A percentile compares a stretch with the other conserved stretches of the same genome.
Conservation (phyloP, 2,329 filamentous ascomycete genomes). For the Pestalotiopsis sp. region DNA sequence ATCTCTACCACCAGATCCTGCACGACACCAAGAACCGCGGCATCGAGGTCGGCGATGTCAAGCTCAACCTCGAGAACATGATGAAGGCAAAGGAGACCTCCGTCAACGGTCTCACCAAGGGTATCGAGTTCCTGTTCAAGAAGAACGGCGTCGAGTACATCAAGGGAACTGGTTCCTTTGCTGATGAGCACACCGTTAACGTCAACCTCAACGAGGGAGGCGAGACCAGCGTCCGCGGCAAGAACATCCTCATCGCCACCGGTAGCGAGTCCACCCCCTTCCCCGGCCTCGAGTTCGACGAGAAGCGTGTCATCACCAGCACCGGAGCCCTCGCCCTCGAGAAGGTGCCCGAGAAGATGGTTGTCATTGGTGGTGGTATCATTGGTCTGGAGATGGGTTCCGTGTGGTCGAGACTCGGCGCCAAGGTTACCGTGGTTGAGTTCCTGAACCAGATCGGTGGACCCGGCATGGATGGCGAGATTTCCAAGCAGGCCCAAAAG, state of each 20-base stretch:
- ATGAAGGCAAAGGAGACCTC: constrained; percentile 99
- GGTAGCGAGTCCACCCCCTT: constrained; percentile 95
- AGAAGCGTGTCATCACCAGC: constrained; percentile 96
- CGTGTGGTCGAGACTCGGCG: constrained; percentile 92
- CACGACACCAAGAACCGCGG: constrained; percentile 97
- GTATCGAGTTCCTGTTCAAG: constrained; percentile 97
- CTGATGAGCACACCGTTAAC: constrained; percentile 88
- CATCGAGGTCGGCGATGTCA: constrained; percentile 96
- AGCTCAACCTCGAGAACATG: constrained; percentile 91
- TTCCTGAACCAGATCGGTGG: constrained; percentile 96
- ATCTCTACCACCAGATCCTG: constrained; percentile 94
- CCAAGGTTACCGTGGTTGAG: constrained; percentile 96
- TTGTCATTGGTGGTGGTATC: constrained; percentile 97
- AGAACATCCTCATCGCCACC: constrained; percentile 98
- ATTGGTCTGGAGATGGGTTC: constrained; percentile 99
- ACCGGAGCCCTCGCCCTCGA: constrained; percentile 90
- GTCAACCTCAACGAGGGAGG: constrained; percentile 90
- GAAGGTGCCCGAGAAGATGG: constrained; percentile 93
- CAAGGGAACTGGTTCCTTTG: constrained; percentile 88
- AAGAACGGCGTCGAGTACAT: constrained; percentile 99
- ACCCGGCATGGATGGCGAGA: constrained; percentile 94
- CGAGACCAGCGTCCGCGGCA: constrained; percentile 82
- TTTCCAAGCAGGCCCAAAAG: constrained; percentile 90
- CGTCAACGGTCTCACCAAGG: constrained; percentile 88
- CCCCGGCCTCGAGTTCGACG: constrained; percentile 92